Evolutionary conservation across 2,329 filamentous ascomycete species (phyloP).

Genomic region (Mycogone perniciosa): DNA sequence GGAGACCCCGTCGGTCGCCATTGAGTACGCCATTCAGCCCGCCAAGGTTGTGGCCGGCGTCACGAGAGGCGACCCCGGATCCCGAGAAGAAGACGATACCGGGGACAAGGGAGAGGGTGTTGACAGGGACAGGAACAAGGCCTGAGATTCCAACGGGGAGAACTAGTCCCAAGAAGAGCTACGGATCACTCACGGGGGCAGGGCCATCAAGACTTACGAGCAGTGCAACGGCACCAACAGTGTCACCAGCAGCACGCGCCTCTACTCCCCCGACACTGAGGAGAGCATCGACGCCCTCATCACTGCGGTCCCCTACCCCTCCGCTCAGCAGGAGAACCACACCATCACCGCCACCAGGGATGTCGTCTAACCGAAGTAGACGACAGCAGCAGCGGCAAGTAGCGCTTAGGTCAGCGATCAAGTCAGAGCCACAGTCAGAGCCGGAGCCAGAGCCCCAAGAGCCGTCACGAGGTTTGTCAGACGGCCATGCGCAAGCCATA

Average conservation of each 20-base stretch:
- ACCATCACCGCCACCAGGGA: constrained; percentile 2
- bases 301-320: neutral
- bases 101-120: constrained; percentile 12
- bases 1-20: constrained; percentile 16
- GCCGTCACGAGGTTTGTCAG: constrained; percentile 31
- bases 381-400: neutral
- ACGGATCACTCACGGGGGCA: constrained; percentile 20
- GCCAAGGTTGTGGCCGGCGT: constrained; percentile 29
- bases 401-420: constrained; percentile 3
- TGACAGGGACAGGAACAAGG: constrained; percentile 15
- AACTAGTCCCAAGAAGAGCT: constrained; percentile 21
- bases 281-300: constrained; percentile 4
- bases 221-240: constrained; percentile 5
- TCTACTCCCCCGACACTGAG: constrained; percentile 4
- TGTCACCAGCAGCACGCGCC: constrained; percentile 8
- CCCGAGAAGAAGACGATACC: constrained; percentile 33
- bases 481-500: constrained; percentile 16
- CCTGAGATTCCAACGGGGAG: constrained; percentile 10
- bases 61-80: constrained; percentile 35
- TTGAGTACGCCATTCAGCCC: constrained; percentile 25
- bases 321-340: constrained; percentile 3
- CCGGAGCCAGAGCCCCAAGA: neutral
- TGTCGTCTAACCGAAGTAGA: constrained; percentile 1
- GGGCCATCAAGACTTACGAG: constrained; percentile 3
- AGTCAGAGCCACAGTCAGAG: constrained; percentile 1